phyloP scores from a whole-genome alignment of 2,329 filamentous ascomycete genomes.

The Aspergillus quadricinctus region DNA sequence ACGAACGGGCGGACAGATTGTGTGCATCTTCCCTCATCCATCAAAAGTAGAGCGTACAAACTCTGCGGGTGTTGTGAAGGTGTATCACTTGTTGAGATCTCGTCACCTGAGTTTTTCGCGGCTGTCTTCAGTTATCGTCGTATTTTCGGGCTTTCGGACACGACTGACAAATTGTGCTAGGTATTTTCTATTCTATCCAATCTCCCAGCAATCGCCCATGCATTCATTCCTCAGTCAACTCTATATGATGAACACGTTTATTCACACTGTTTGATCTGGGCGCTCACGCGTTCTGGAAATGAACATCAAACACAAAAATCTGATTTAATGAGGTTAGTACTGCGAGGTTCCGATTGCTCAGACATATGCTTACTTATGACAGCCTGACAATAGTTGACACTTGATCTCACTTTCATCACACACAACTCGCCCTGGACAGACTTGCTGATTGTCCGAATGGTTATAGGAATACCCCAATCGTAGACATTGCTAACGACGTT shows the following conservation, averaged over 20 bases:
- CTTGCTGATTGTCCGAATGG: slow-evolving; percentile 25
- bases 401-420: slow-evolving; percentile 19
- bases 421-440: slow-evolving; percentile 18
- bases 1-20: slow-evolving; percentile 67
- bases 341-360: neutral
- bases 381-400: slow-evolving; percentile 42
- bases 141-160: slow-evolving; percentile 9
- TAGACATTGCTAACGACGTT: slow-evolving; percentile 1
- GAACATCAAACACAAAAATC: slow-evolving; percentile 63
- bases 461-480: slow-evolving; percentile 12
- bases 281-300: slow-evolving; percentile 50
- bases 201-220: slow-evolving; percentile 11
- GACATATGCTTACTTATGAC: slow-evolving; percentile 29
- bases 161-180: slow-evolving; percentile 22
- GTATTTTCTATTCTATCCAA: slow-evolving; percentile 18
- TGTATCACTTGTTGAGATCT: slow-evolving; percentile 64
- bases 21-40: slow-evolving; percentile 49
- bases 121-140: slow-evolving; percentile 23
- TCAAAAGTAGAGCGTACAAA: slow-evolving; percentile 60
- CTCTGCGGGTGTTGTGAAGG: slow-evolving; percentile 52
- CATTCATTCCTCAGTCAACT: slow-evolving; percentile 29
- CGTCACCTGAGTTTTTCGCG: slow-evolving; percentile 55
- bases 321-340: slow-evolving; percentile 64
- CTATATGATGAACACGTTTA: slow-evolving; percentile 62
- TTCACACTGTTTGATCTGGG: slow-evolving; percentile 66